A percentile compares a stretch with the other conserved stretches of the same genome.
phyloP scores from a whole-genome alignment of 2,329 filamentous ascomycete genomes.

The Fusarium neocosmosporiellum region DNA sequence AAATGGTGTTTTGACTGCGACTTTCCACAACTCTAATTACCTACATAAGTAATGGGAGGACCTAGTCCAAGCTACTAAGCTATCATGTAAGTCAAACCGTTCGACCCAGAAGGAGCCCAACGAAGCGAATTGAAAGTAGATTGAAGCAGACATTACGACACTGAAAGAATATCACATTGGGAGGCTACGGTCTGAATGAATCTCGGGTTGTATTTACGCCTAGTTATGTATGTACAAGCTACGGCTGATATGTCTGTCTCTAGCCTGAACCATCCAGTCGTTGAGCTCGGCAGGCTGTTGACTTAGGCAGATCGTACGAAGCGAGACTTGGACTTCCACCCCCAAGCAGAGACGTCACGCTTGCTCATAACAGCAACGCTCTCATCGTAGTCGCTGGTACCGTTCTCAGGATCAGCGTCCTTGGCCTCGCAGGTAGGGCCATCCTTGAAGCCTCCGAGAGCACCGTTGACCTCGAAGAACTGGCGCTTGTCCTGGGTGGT shows the following conservation, averaged over 20 bases:
- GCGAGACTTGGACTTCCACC: constrained; percentile 10
- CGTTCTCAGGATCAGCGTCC: constrained; percentile 55
- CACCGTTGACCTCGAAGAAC: constrained; percentile 47
- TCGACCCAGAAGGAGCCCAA: no score
- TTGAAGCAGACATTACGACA: neutral
- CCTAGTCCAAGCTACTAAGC: neutral
- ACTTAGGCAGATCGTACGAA: neutral
- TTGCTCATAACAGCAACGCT: constrained; percentile 30
- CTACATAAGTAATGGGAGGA: neutral
- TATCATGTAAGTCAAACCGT: no score
- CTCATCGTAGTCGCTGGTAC: constrained; percentile 52
- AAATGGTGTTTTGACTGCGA: neutral
- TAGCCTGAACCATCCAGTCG: neutral
- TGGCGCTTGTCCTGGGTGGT: constrained; percentile 48
- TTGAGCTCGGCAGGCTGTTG: neutral
- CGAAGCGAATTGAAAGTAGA: neutral
- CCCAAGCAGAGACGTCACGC: constrained; percentile 12
- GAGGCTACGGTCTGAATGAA: neutral
- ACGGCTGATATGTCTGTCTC: neutral
- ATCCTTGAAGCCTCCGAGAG: constrained; percentile 29
- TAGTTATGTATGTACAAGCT: neutral
- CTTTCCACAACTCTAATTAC: neutral
- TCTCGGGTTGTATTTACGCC: neutral
- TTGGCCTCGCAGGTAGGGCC: constrained; percentile 43
- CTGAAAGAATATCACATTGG: neutral